Evolutionary conservation across 2,329 filamentous ascomycete species (phyloP), one percentile per base, ranked within the genome.

Genomic region (Aureobasidium zeae): DNA sequence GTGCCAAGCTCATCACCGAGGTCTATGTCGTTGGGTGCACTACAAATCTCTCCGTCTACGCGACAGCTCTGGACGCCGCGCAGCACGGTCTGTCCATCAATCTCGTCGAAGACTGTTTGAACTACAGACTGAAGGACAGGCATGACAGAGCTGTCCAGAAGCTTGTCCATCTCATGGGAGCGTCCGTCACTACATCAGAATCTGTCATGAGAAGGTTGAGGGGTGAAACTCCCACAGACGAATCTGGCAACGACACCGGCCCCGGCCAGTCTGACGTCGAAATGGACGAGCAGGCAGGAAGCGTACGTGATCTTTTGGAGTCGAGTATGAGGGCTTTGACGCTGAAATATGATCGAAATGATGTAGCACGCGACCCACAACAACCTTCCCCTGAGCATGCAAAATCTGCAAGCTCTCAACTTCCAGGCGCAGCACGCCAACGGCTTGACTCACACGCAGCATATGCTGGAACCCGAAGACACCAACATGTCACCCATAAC

Each of bases 1-100:
- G 88, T n/a, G 79, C 79, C n/a, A 83, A 80, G 50, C 80, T 95
- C 52, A 78, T 94, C 47, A 94, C 87, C 2, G 84, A 95, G 55
- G 69, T 98, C 10, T 95, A 84, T 62, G 76, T 96, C 17, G 93
- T 85, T 56, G 91, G 91, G 16, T 82, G 83, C 32, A 73, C 94
- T 36, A 85, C 82, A 31, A 95, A 96, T 55, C 70, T 93, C 25
- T 88, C 87, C 22, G 80, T 96, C 34, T 87, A 91, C 58, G 89
- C 91, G 6, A 95, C 89, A 1, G 87, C 87, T 3, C 72, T 94
- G 50, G 91, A 95, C 57, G 91, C 89, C 9, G 88, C 86, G 2
- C 77, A 83, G 15, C 83, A 95, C 61, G 91, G 88, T 4, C 79
- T 94, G 55, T 72, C 77, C n/a, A 86, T 95, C 55, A 91, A 83